phyloP scores from a whole-genome alignment of 2,329 filamentous ascomycete species.

The Penicillium hesseltinei region DNA sequence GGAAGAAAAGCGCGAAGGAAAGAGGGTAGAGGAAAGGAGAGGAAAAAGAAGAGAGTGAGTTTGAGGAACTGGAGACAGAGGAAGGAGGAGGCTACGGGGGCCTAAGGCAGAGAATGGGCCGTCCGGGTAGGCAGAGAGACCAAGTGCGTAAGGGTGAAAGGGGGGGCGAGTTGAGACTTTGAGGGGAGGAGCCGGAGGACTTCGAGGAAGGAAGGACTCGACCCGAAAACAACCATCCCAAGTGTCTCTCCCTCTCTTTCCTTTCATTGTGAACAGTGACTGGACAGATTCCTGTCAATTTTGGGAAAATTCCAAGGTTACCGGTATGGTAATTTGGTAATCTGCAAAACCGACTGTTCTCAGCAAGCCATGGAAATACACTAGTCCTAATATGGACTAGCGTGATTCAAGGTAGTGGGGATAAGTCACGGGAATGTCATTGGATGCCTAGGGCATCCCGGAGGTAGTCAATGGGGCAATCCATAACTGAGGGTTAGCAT shows the following conservation, averaged over 20 bases:
- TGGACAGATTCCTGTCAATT: neutral
- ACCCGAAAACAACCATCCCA: conserved; percentile 10
- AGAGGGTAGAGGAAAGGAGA: conserved; percentile 23
- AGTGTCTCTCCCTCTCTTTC: neutral
- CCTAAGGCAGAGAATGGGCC: conserved; percentile 27
- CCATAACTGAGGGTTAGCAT: conserved; percentile 1
- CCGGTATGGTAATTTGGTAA: conserved; percentile 6
- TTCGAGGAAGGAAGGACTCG: conserved; percentile 1
- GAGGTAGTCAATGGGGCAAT: neutral
- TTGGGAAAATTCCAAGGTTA: neutral
- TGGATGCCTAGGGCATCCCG: neutral
- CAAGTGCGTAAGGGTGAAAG: conserved; percentile 15
- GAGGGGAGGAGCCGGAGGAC: conserved; percentile 1
- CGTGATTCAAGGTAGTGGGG: neutral
- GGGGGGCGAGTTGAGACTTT: neutral
- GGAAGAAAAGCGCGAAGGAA: conserved; percentile 18
- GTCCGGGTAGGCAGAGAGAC: conserved; percentile 16
- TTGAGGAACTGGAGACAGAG: conserved; percentile 18
- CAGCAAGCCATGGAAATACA: neutral
- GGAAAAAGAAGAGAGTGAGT: conserved; percentile 25
- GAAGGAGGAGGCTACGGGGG: conserved; percentile 25
- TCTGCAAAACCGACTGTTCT: conserved; percentile 5
- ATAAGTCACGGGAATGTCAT: conserved; percentile 11
- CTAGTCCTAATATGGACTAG: neutral
- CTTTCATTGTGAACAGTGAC: conserved; percentile 1